Conservation (phyloP, 768 basidiomycete species). For the Pleurotus tuoliensis region DNA sequence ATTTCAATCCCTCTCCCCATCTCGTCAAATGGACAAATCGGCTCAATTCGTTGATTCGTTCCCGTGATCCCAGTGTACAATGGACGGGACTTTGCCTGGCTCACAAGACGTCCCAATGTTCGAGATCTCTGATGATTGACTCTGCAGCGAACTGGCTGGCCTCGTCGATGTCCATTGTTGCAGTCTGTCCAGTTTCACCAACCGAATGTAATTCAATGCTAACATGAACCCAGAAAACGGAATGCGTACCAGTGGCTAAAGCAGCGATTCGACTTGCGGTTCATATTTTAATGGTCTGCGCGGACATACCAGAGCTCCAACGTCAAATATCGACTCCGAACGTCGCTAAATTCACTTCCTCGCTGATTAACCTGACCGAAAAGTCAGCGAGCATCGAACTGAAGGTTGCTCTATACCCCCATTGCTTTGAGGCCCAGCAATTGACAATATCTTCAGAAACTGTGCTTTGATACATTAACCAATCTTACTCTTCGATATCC, state of each 20-base stretch:
- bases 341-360: conserved; percentile 64
- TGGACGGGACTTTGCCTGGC: conserved; percentile 83
- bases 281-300: conserved; percentile 56
- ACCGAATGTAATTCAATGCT: conserved; percentile 18
- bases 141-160: conserved; percentile 71
- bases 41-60: conserved; percentile 68
- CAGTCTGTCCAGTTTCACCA: conserved; percentile 47
- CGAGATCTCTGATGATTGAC: conserved; percentile 60
- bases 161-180: conserved; percentile 58
- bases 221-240: conserved; percentile 54
- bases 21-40: conserved; percentile 74
- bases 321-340: conserved; percentile 72
- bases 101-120: conserved; percentile 56
- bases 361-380: conserved; percentile 54
- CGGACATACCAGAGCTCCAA: conserved; percentile 73
- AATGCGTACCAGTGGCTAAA: conserved; percentile 55
- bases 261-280: conserved; percentile 63
- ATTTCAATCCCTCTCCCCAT: conserved; percentile 60
- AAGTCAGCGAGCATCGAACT: conserved; percentile 46
- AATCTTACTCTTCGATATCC: conserved; percentile 65
- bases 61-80: conserved; percentile 70
- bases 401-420: conserved; percentile 37
- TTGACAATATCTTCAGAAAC: conserved; percentile 26
- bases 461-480: conserved; percentile 45
- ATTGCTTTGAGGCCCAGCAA: background rate